Conservation (phyloP, 192 early-diverging fungal genomes). For the Backusella psychrophila region DNA sequence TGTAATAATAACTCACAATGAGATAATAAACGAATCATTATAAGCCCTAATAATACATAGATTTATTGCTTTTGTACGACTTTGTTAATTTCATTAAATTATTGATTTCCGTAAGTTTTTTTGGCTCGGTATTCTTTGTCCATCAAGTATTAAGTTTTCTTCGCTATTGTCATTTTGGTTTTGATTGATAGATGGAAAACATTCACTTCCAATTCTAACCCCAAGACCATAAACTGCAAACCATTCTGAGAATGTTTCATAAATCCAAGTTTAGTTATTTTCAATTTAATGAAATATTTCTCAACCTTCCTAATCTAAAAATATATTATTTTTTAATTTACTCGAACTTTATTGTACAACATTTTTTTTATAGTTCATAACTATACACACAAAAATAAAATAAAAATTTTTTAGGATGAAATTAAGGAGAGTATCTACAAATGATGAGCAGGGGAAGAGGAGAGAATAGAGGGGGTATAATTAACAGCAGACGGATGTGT, state of each 20-base stretch:
- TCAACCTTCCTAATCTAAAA: background rate
- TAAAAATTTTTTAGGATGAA: background rate
- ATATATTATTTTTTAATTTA: constrained; percentile 8
- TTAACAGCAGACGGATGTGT: constrained; percentile 3
- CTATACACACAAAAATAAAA: background rate
- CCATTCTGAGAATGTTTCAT: background rate
- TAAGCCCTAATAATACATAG: background rate
- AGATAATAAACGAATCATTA: too few species aligned
- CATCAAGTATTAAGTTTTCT: background rate
- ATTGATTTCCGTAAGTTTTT: background rate
- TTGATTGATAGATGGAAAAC: background rate
- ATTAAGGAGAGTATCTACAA: constrained; percentile 4
- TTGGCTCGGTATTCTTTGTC: background rate
- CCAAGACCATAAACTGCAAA: background rate
- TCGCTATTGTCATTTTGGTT: background rate
- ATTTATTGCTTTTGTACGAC: background rate
- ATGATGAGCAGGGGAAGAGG: constrained; percentile 2
- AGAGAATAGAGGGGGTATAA: background rate
- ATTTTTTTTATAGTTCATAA: background rate
- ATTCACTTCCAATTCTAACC: background rate
- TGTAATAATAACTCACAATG: too few species aligned
- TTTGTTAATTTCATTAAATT: background rate
- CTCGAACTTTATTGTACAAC: constrained; percentile 8
- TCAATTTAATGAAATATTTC: constrained; percentile 1
- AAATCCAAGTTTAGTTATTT: background rate